A percentile compares a stretch with the other conserved stretches of the same genome.
These are phyloP conservation scores for Amanita thiersii DNA, from an alignment of 768 basidiomycete species.

Conservation along the genomic window DNA sequence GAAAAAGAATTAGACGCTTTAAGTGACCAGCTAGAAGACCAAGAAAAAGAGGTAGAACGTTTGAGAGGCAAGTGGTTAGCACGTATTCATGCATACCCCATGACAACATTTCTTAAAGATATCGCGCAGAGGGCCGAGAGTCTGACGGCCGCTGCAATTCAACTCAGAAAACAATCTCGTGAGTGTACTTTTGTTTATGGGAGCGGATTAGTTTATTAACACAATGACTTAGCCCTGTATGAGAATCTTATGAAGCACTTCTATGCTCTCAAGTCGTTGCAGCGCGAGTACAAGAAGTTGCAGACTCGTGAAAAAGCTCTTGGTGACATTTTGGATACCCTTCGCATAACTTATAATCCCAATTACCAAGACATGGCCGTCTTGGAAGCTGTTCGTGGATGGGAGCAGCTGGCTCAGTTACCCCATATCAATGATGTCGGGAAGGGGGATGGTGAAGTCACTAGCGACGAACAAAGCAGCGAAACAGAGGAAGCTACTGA, in stretches of 20 bases:
- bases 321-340: constrained; percentile 72
- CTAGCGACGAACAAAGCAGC: constrained; percentile 18
- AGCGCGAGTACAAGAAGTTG: constrained; percentile 62
- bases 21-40: constrained; percentile 47
- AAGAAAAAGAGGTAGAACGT: constrained; percentile 66
- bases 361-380: constrained; percentile 99
- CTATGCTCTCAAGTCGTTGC: constrained; percentile 68
- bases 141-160: constrained; percentile 70
- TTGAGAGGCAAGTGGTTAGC: constrained; percentile 70
- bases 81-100: too few species aligned
- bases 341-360: constrained; percentile 88
- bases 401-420: constrained; percentile 67
- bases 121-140: constrained; percentile 74
- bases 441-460: constrained; percentile 28
- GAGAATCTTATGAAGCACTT: constrained; percentile 65
- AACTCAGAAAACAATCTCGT: constrained; percentile 85
- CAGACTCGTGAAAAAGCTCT: constrained; percentile 70
- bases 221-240: constrained; percentile 58
- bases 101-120: constrained; percentile 47
- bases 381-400: constrained; percentile 91
- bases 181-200: constrained; percentile 18
- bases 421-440: constrained; percentile 66
- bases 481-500: constrained; percentile 23
- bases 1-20: constrained; percentile 52
- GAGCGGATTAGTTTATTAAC: background rate